A percentile compares a stretch with the other conserved stretches of the same genome.
Evolutionary conservation across 2,329 filamentous ascomycete species (phyloP).

Genomic region (Fusarium nurragi): DNA sequence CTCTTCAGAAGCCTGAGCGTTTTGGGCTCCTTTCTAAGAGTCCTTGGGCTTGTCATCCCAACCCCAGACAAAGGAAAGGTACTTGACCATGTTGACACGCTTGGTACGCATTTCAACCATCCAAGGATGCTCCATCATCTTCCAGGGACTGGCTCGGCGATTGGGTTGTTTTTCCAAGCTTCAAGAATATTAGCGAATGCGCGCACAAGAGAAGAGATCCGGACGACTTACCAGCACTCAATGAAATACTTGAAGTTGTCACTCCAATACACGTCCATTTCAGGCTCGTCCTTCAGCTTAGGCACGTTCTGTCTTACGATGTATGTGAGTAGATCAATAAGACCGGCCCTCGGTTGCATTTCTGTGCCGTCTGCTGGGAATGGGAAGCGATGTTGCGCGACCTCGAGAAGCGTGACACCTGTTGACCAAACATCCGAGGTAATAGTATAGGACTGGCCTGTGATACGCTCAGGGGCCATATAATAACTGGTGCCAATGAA

Average conservation of each 20-base stretch:
- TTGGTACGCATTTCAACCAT: constrained; percentile 96
- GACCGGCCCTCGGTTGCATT: constrained; percentile 89
- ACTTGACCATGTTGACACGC: constrained; percentile 97
- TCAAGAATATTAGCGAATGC: constrained; percentile 38
- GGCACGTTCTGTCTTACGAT: constrained; percentile 96
- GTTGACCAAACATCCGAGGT: constrained; percentile 99
- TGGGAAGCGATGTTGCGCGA: constrained; percentile 98
- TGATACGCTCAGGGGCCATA: constrained; percentile 98
- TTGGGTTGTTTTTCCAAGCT: constrained; percentile 94
- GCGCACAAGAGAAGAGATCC: not conserved
- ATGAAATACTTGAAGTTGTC: constrained; percentile 99
- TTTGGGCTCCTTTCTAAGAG: constrained; percentile 35
- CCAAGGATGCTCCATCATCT: constrained; percentile 99
- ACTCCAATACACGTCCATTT: constrained; percentile 91
- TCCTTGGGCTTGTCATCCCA: constrained; percentile 69
- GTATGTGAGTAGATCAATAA: constrained; percentile 96
- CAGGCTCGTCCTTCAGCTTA: constrained; percentile 92
- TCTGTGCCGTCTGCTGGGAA: constrained; percentile 97
- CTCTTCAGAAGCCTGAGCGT: constrained; percentile 19
- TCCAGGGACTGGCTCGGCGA: constrained; percentile 92
- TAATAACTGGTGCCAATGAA: constrained; percentile 99
- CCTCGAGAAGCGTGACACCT: constrained; percentile 95
- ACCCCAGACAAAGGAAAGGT: constrained; percentile 94
- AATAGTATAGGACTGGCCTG: constrained; percentile 97
- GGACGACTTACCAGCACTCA: constrained; percentile 87